Base-by-base conservation (phyloP, 1,284 basidiomycete genomes). In the Sutorius eximius region DNA sequence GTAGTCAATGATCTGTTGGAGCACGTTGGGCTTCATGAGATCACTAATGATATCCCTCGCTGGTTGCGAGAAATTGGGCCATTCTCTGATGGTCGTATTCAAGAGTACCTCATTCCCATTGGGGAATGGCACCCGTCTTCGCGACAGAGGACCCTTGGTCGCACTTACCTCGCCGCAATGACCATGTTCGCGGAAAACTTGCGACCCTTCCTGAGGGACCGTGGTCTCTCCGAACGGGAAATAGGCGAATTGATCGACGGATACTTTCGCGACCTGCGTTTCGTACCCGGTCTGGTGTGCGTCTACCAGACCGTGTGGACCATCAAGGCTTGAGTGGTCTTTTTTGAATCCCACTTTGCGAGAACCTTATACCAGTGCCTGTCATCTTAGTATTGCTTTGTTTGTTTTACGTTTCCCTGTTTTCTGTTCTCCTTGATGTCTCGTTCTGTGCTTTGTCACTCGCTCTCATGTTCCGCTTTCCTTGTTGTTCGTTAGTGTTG, bases 41-140 rank as follows among this genome's bases (percentile, higher is more conserved):
- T 77, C 29, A 73, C 75, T 0, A 48, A 51, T 16, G 51, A 56
- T 5, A 66, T 85, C 43, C 70, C 74, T 0, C 54, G 48, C 8
- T 71, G 72, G 54, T 63, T 86, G 11, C 43, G 55, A 0, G 58
- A 62, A 2, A 71, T 71, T 2, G 71, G 69, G 3, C 54, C 56
- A 13, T 86, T 85, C 64, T 61, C 58, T 1, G 67, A 75, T 20
- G 71, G 80, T 45, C 61, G 68, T 8, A 45, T 70, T 2, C 59
- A 61, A 43, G 60, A 61, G 11, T 64, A 71, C 57, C 60, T 65
- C 57, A 71, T 83, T 53, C 82, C 82, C 15, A 70, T 84, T 34
- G 82, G 82, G 1, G 67, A 71, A 11, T 83, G 81, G 81, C 73
- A 68, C 52, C 41, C 40, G 1, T 68, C 75, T 45, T 52, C 68